Base-by-base conservation (phyloP, 805 yeast genomes). In the Sungouiozyma intestinalis region DNA sequence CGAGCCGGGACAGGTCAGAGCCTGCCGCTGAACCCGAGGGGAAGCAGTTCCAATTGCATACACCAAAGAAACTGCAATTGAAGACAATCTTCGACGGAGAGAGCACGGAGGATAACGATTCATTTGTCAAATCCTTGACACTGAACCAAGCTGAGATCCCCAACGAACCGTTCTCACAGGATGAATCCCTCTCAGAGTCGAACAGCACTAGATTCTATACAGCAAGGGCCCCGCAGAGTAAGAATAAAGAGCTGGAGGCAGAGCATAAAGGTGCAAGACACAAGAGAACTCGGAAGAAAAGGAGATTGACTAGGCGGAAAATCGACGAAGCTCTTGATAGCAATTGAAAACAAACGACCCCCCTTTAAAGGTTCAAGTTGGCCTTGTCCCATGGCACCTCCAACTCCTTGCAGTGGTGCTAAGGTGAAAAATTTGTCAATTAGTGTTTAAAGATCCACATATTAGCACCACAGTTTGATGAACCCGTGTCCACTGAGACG, bases 241-340 rank as follows among this genome's bases (percentile, higher is more conserved):
- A n/a, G n/a, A n/a, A n/a, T n/a, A n/a, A n/a, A n/a, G n/a, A n/a
- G n/a, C n/a, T n/a, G n/a, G n/a, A n/a, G n/a, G n/a, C n/a, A n/a
- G 6, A 24, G 9, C 29, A 24, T 24, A 11, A 24, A 24, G 29
- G 29, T 7, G 29, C 29, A 24, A 24, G 29, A 6, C 6, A 11
- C 29, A 6, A 24, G 29, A 24, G 11, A 24, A 11, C 27, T n/a
- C 41, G 27, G 4, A 48, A 48, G 36, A 48, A 46, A 38, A 35
- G 46, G 16, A 48, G 42, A 38, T 39, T 48, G 7, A 31, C 50
- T 7, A 46, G 36, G 24, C 41, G 41, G n/a, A 41, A 35, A 33
- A 45, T 45, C 4, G 40, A 37, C 16, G 38, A 33, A 8, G 11
- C 37, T n/a, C 20, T 15, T 16, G 38, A 29, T 14, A 38, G 27